phyloP scores from a whole-genome alignment of 306 rosid genomes.

The Sophora flavescens region DNA sequence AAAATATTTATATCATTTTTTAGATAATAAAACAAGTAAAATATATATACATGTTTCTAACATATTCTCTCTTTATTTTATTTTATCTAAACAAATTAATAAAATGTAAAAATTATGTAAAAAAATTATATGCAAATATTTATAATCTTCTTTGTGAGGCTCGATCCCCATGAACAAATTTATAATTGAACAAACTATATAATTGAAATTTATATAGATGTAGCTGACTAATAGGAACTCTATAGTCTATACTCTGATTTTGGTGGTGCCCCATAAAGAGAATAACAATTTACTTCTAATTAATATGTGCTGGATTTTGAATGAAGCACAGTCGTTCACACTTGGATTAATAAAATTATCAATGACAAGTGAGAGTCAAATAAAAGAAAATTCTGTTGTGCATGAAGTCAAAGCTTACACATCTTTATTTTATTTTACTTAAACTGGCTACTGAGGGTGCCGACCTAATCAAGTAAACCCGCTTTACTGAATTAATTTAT shows the following conservation, averaged over 20 bases:
- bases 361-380: constrained; percentile 10
- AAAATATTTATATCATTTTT: too few species aligned
- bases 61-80: too few species aligned
- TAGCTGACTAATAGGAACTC: background rate
- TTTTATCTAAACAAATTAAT: too few species aligned
- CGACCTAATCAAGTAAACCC: background rate
- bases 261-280: background rate
- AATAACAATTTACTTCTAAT: background rate
- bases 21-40: too few species aligned
- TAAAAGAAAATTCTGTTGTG: background rate
- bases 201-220: background rate
- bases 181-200: background rate
- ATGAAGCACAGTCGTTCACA: constrained; percentile 42
- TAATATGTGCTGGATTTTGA: background rate
- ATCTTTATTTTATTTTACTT: background rate
- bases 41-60: too few species aligned
- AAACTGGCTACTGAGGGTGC: background rate
- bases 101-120: too few species aligned
- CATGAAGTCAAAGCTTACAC: constrained; percentile 23
- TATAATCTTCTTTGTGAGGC: background rate
- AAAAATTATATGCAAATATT: too few species aligned
- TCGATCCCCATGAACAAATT: too few species aligned
- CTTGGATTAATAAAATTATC: background rate
- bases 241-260: background rate
- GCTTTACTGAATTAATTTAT: background rate